These are phyloP conservation scores for Diplodia mutila DNA, from an alignment of 2,329 filamentous ascomycete genomes.

Conservation along the genomic window DNA sequence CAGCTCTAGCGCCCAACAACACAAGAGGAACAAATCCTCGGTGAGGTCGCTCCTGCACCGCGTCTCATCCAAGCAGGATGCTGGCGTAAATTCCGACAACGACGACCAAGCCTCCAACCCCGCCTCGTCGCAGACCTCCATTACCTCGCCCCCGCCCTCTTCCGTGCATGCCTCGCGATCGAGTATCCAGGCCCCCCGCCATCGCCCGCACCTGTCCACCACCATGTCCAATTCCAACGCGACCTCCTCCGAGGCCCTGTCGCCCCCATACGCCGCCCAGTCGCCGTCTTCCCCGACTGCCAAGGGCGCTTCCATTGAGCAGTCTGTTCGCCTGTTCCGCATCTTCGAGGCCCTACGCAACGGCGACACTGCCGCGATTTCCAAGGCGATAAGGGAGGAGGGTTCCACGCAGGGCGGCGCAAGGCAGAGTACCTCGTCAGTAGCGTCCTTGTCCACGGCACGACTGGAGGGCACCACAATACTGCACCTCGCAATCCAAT, in stretches of 20 bases:
- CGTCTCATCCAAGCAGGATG: conserved; percentile 34
- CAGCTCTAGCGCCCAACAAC: conserved; percentile 3
- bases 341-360: conserved; percentile 90
- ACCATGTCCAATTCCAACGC: conserved; percentile 32
- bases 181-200: conserved; percentile 28
- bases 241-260: conserved; percentile 27
- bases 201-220: conserved; percentile 33
- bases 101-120: conserved; percentile 29
- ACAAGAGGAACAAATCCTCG: conserved; percentile 48
- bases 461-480: conserved; percentile 81
- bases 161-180: conserved; percentile 36
- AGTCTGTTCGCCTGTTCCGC: conserved; percentile 91
- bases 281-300: conserved; percentile 36
- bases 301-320: conserved; percentile 68
- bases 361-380: conserved; percentile 89
- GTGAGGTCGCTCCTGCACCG: conserved; percentile 44
- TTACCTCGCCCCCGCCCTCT: conserved; percentile 33
- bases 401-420: conserved; percentile 43
- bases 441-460: conserved; percentile 43
- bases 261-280: conserved; percentile 32
- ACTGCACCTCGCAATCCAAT: conserved; percentile 92
- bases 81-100: conserved; percentile 36
- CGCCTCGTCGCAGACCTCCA: conserved; percentile 35
- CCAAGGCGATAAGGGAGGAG: conserved; percentile 77
- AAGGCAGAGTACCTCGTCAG: conserved; percentile 57